Evolutionary conservation across 2,329 filamentous ascomycete species (phyloP), one percentile per base, ranked within the genome.

Genomic region (Calonectria honghensis): DNA sequence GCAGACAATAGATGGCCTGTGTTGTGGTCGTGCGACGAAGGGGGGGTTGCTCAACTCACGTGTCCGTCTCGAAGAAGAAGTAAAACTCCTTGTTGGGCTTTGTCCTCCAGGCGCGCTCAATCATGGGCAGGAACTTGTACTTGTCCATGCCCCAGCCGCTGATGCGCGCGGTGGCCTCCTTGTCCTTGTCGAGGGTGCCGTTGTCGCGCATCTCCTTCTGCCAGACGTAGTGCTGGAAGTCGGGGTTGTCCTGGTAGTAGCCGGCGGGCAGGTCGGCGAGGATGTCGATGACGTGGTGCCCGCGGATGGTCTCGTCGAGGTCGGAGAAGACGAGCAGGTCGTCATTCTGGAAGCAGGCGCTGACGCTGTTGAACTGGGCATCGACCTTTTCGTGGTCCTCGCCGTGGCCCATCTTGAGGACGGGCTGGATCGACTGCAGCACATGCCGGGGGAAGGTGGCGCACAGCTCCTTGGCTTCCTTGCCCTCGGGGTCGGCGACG

Each of bases 61-160:
- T 91, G 79, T 91, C 90, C 3, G 89, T 88, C 77, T 91, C 90
- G 61, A 90, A 87, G 79, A 91, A 90, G 68, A 91, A 86, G 77
- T 90, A 91, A 86, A 90, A 91, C 45, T 88, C 84, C 59, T 87
- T 87, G n/a, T 86, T 82, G 3, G 87, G 87, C 39, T 87, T 88
- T 69, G 83, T 81, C 35, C 84, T 82, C 82, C 89, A 90, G 0
- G 89, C 87, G 35, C 86, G 82, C 73, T 90, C 88, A 6, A 91
- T 83, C 86, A 90, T 89, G 51, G 90, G 88, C 37, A 91, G 79
- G 75, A 91, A 91, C 80, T 91, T 91, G 85, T 88, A 91, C 79
- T 89, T 89, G 81, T 91, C 90, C 59, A 91, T 84, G 32, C 82
- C 86, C 90, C 90, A 91, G 2, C 89, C 89, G 51, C 81, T 84